Percentiles rank a stretch among this genome's conserved stretches.
Evolutionary conservation across 345 rosid genomes (phyloP).

Genomic region (Syzygium aromaticum): DNA sequence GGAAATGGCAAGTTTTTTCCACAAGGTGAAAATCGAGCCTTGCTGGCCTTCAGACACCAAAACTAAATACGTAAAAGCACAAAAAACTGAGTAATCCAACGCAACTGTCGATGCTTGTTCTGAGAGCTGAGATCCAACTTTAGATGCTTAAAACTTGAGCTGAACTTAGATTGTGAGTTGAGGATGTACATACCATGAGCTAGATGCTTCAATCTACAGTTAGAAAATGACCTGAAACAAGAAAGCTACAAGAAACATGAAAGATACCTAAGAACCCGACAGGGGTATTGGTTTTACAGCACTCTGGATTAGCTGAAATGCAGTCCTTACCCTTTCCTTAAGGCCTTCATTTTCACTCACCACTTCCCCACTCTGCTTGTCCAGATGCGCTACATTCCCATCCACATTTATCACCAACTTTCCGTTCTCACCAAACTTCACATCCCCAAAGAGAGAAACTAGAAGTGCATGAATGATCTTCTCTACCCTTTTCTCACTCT

Average conservation of each 20-base stretch:
- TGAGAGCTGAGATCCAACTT: background rate
- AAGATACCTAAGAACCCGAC: slow-evolving; percentile 20
- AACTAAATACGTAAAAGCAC: background rate
- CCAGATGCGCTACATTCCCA: slow-evolving; percentile 69
- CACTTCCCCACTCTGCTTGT: slow-evolving; percentile 77
- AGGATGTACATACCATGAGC: background rate
- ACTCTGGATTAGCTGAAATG: slow-evolving; percentile 55
- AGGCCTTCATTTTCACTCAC: slow-evolving; percentile 84
- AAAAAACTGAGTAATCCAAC: background rate
- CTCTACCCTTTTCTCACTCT: slow-evolving; percentile 60
- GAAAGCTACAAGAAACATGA: background rate
- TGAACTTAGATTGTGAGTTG: background rate
- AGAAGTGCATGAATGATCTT: slow-evolving; percentile 70
- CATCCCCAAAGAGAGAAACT: slow-evolving; percentile 84
- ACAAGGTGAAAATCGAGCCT: background rate
- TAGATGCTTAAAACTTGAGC: background rate
- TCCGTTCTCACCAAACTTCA: slow-evolving; percentile 68
- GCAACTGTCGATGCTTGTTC: background rate
- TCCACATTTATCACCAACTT: slow-evolving; percentile 64
- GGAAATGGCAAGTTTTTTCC: background rate
- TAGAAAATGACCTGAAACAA: background rate
- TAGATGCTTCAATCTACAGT: background rate
- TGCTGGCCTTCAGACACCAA: background rate
- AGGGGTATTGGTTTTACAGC: slow-evolving; percentile 71
- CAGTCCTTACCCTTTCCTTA: slow-evolving; percentile 65